Evolutionary conservation across 2,329 filamentous ascomycete species (phyloP).

Genomic region (Ustilaginoidea virens): DNA sequence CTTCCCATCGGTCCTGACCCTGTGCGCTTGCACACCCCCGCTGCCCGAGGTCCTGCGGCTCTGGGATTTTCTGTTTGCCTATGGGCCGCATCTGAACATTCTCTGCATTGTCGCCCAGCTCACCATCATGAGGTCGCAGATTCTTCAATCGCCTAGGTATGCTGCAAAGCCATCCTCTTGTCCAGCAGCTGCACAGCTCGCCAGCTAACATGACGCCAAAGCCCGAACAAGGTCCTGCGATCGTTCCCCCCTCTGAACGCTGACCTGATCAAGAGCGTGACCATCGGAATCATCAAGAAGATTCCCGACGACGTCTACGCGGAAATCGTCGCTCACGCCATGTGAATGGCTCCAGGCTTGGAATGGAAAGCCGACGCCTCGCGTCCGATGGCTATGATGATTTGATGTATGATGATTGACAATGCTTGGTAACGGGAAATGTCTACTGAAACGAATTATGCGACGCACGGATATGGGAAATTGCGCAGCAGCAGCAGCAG

Average conservation of each 20-base stretch:
- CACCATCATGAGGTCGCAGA: constrained; percentile 70
- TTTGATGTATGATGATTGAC: neutral
- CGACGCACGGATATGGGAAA: too few relatives aligned
- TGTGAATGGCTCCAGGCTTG: constrained; percentile 23
- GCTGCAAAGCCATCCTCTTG: neutral
- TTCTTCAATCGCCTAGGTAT: constrained; percentile 73
- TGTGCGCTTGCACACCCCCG: constrained; percentile 91
- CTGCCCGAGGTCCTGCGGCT: constrained; percentile 82
- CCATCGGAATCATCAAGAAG: constrained; percentile 74
- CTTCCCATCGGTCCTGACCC: constrained; percentile 84
- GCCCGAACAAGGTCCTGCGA: constrained; percentile 82
- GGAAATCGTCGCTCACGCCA: constrained; percentile 78
- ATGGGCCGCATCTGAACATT: constrained; percentile 87
- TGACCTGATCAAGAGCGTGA: constrained; percentile 69
- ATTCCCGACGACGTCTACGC: constrained; percentile 84
- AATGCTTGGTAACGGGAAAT: too few relatives aligned
- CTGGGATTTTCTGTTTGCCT: constrained; percentile 96
- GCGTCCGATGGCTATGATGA: neutral
- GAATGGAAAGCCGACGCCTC: neutral
- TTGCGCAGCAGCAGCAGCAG: too few relatives aligned
- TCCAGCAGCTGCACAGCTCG: neutral
- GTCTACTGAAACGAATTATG: too few relatives aligned
- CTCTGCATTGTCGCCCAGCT: constrained; percentile 93
- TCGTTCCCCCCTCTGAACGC: constrained; percentile 76
- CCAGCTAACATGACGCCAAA: constrained; percentile 26